phyloP scores from a whole-genome alignment of 2,329 filamentous ascomycete species.

The Curvularia spicifera region DNA sequence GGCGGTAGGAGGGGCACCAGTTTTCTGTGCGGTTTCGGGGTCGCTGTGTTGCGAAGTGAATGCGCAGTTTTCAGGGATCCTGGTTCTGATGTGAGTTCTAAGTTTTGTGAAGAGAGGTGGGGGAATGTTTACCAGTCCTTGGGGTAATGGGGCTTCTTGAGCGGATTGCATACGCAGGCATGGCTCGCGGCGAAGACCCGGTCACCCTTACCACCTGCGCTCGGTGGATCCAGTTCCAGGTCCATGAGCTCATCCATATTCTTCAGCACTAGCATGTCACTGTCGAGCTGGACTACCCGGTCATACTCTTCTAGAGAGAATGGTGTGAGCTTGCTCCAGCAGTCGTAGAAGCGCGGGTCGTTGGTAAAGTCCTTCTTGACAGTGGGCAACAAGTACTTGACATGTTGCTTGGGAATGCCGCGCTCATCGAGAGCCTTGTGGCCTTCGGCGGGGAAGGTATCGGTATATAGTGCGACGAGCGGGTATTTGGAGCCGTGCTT shows the following conservation, averaged over 20 bases:
- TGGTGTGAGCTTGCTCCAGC: slow-evolving; percentile 84
- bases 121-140: slow-evolving; percentile 64
- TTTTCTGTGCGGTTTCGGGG: slow-evolving; percentile 59
- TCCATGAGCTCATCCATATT: slow-evolving; percentile 96
- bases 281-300: slow-evolving; percentile 82
- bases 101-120: background rate
- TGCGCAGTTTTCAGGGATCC: slow-evolving; percentile 65
- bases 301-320: slow-evolving; percentile 80
- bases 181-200: slow-evolving; percentile 82
- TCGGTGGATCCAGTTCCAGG: slow-evolving; percentile 69
- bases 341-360: slow-evolving; percentile 86
- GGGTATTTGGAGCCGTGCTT: slow-evolving; percentile 72
- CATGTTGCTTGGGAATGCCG: slow-evolving; percentile 71
- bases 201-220: slow-evolving; percentile 59
- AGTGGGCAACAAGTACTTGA: slow-evolving; percentile 75
- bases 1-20: slow-evolving; percentile 57
- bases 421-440: slow-evolving; percentile 72
- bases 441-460: slow-evolving; percentile 72
- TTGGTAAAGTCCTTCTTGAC: slow-evolving; percentile 70
- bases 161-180: slow-evolving; percentile 85
- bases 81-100: slow-evolving; percentile 1
- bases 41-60: slow-evolving; percentile 64
- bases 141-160: slow-evolving; percentile 80
- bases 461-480: slow-evolving; percentile 82
- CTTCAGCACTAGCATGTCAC: slow-evolving; percentile 80